Evolutionary conservation across 345 rosid genomes (phyloP).

Genomic region (Conringia planisiliqua): DNA sequence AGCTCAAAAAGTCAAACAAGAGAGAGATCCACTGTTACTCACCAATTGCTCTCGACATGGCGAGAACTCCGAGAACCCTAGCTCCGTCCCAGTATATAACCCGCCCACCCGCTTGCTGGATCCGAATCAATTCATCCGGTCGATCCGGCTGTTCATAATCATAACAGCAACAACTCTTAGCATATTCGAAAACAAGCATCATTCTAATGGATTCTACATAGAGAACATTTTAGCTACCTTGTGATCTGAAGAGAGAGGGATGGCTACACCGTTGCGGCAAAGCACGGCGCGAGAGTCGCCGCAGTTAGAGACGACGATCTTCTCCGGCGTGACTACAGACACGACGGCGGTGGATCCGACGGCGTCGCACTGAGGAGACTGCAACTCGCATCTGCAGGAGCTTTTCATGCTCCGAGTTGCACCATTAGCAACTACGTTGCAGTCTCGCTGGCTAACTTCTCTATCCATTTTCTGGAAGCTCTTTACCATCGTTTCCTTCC

Average conservation of each 20-base stretch:
- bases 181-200: not conserved
- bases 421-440: constrained; percentile 16
- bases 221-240: constrained; percentile 40
- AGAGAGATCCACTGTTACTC: not conserved
- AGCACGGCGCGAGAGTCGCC: constrained; percentile 93
- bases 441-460: constrained; percentile 43
- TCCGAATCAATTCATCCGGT: constrained; percentile 71
- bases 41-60: constrained; percentile 95
- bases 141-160: constrained; percentile 67
- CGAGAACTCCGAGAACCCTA: constrained; percentile 80
- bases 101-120: constrained; percentile 74
- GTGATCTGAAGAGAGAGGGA: constrained; percentile 77
- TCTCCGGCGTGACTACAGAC: constrained; percentile 59
- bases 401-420: constrained; percentile 3
- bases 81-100: constrained; percentile 91
- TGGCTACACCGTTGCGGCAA: constrained; percentile 66
- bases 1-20: not conserved
- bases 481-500: constrained; percentile 56
- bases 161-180: not conserved
- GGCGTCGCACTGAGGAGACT: constrained; percentile 77
- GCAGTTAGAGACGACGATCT: constrained; percentile 70
- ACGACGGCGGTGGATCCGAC: constrained; percentile 90
- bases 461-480: constrained; percentile 63
- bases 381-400: constrained; percentile 68
- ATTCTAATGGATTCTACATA: not conserved